These are phyloP conservation scores for Casuarina equisetifolia DNA, from an alignment of 306 rosid species.

Conservation along the genomic window DNA sequence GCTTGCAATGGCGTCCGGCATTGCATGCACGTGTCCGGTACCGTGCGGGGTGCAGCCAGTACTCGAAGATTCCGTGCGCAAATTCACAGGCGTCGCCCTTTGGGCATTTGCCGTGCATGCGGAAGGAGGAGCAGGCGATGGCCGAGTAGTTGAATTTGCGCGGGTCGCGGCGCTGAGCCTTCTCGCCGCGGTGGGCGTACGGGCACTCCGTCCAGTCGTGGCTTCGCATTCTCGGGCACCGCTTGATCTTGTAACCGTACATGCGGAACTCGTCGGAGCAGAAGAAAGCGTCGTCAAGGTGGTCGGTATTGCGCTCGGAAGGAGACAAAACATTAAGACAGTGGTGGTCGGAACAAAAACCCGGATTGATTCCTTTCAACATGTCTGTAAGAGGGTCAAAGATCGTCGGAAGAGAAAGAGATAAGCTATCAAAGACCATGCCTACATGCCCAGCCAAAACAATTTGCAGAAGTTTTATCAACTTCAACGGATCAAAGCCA, in stretches of 20 bases:
- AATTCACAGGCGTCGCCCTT: conserved; percentile 44
- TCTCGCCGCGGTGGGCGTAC: conserved; percentile 57
- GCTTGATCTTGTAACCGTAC: conserved; percentile 49
- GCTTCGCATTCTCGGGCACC: conserved; percentile 45
- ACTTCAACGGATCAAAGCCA: too few relatives aligned
- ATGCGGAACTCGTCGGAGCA: conserved; percentile 56
- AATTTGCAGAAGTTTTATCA: too few relatives aligned
- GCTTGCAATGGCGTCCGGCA: conserved; percentile 39
- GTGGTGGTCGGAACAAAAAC: not conserved
- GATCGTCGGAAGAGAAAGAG: not conserved
- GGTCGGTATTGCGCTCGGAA: conserved; percentile 15
- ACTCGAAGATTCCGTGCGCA: conserved; percentile 63
- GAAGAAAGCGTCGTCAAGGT: conserved; percentile 22
- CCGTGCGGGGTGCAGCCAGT: conserved; percentile 55
- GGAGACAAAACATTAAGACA: not conserved
- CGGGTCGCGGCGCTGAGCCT: conserved; percentile 58
- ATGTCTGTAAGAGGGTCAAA: not conserved
- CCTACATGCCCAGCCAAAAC: not conserved
- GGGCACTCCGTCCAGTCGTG: conserved; percentile 66
- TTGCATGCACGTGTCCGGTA: conserved; percentile 54
- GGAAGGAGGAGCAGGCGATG: conserved; percentile 39
- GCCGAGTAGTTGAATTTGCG: conserved; percentile 37
- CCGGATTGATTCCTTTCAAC: conserved; percentile 10
- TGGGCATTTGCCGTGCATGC: conserved; percentile 35
- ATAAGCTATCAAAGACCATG: not conserved